Evolutionary conservation across 2,329 filamentous ascomycete genomes (phyloP).

Genomic region (Ophiocordyceps camponoti-floridani): DNA sequence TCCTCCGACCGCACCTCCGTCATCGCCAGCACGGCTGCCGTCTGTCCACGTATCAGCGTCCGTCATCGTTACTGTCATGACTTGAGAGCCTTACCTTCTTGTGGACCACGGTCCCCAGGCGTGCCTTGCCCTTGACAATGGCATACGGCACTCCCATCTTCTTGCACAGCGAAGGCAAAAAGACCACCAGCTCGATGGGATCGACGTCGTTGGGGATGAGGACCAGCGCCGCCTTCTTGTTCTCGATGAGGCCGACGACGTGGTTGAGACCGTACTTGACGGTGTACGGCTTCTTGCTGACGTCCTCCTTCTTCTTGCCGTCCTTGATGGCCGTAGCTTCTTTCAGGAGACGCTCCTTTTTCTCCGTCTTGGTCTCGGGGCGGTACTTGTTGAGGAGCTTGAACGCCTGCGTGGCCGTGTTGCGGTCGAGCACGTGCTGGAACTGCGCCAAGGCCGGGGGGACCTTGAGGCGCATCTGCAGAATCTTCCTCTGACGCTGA

Average conservation of each 20-base stretch:
- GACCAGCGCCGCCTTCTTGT: conserved; percentile 98
- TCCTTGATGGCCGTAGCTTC: conserved; percentile 96
- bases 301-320: conserved; percentile 99
- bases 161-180: conserved; percentile 95
- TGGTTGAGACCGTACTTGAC: conserved; percentile 99
- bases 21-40: conserved; percentile 83
- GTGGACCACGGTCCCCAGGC: conserved; percentile 96
- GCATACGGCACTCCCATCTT: conserved; percentile 99
- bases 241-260: conserved; percentile 91
- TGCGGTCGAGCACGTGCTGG: conserved; percentile 90
- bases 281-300: conserved; percentile 98
- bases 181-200: conserved; percentile 98
- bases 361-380: conserved; percentile 96
- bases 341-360: conserved; percentile 98
- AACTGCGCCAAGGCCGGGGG: conserved; percentile 95
- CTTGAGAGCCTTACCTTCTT: conserved; percentile 60
- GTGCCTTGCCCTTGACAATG: conserved; percentile 99
- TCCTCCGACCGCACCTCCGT: conserved; percentile 97
- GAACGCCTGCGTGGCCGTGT: conserved; percentile 91
- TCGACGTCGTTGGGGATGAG: conserved; percentile 99
- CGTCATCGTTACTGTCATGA: neutral
- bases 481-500: conserved; percentile 86
- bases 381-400: conserved; percentile 99
- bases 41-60: conserved; percentile 31
- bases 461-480: conserved; percentile 97